Evolutionary conservation across 2,329 filamentous ascomycete species (phyloP).

Genomic region (Monosporascus sp.): DNA sequence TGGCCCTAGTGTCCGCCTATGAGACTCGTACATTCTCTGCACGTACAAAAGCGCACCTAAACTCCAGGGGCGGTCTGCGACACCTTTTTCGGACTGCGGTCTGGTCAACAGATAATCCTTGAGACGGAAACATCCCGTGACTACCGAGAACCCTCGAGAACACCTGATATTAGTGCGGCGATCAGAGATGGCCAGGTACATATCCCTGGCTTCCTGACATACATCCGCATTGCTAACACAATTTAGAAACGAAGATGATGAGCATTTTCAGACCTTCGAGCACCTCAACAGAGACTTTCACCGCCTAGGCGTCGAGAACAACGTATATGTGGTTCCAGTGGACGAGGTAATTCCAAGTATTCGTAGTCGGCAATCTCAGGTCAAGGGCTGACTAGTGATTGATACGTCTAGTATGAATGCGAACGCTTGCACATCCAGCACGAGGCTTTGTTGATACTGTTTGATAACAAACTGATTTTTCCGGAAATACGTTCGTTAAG

Average conservation of each 20-base stretch:
- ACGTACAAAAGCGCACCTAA: not conserved
- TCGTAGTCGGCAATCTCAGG: slow-evolving; percentile 10
- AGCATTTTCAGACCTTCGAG: slow-evolving; percentile 52
- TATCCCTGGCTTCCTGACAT: slow-evolving; percentile 7
- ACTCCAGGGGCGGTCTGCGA: not conserved
- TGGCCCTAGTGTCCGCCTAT: not conserved
- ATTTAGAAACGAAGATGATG: slow-evolving; percentile 40
- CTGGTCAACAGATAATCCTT: not conserved
- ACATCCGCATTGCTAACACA: slow-evolving; percentile 14
- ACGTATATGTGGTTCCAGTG: slow-evolving; percentile 61
- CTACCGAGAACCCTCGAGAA: not conserved
- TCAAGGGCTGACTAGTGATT: slow-evolving; percentile 4
- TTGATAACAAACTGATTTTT: slow-evolving; percentile 64
- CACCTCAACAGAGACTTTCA: slow-evolving; percentile 63
- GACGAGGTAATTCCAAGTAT: slow-evolving; percentile 55
- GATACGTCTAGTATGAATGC: slow-evolving; percentile 54
- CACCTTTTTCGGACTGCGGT: no score
- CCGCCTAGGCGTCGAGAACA: slow-evolving; percentile 58
- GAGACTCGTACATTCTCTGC: not conserved
- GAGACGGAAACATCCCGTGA: not conserved
- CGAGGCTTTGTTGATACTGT: slow-evolving; percentile 55
- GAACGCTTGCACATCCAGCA: slow-evolving; percentile 61
- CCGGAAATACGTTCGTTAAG: slow-evolving; percentile 55
- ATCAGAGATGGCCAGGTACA: slow-evolving; percentile 22
- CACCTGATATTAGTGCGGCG: not conserved